Conservation (phyloP, 192 early-diverging fungal species). For the Coemansia sp. region DNA sequence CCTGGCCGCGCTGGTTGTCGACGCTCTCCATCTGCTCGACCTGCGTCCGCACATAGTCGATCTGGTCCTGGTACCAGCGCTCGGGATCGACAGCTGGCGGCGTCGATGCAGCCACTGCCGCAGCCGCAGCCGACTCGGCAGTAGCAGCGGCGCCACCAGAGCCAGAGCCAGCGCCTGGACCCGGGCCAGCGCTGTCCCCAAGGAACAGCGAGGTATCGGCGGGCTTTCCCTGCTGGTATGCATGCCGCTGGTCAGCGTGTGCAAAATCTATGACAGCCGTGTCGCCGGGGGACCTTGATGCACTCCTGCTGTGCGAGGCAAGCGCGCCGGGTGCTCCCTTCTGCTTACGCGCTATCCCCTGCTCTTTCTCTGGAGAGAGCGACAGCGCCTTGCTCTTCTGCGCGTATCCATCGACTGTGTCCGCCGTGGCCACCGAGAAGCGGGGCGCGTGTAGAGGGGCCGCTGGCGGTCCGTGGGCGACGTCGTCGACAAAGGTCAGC, state of each 20-base stretch:
- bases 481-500: neutral
- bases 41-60: slow-evolving; percentile 52
- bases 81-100: slow-evolving; percentile 34
- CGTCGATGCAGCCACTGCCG: slow-evolving; percentile 20
- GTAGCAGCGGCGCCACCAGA: neutral
- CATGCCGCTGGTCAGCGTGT: neutral
- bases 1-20: slow-evolving; percentile 43
- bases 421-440: slow-evolving; percentile 19
- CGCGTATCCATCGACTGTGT: neutral
- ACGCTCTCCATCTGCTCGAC: slow-evolving; percentile 50
- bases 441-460: slow-evolving; percentile 28
- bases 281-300: slow-evolving; percentile 16
- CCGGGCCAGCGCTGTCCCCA: slow-evolving; percentile 1
- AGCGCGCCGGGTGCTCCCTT: neutral
- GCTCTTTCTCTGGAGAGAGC: neutral
- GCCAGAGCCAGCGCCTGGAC: slow-evolving; percentile 1
- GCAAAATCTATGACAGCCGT: slow-evolving; percentile 9
- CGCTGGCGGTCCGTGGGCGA: neutral
- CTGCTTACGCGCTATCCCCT: no score
- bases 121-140: slow-evolving; percentile 12
- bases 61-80: slow-evolving; percentile 51
- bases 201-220: no score
- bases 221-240: slow-evolving; percentile 1
- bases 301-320: neutral
- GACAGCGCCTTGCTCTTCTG: neutral